Percentiles rank a stretch among this genome's conserved stretches.
These are phyloP conservation scores for Nephelium lappaceum DNA, from an alignment of 345 rosid genomes.

Conservation along the genomic window DNA sequence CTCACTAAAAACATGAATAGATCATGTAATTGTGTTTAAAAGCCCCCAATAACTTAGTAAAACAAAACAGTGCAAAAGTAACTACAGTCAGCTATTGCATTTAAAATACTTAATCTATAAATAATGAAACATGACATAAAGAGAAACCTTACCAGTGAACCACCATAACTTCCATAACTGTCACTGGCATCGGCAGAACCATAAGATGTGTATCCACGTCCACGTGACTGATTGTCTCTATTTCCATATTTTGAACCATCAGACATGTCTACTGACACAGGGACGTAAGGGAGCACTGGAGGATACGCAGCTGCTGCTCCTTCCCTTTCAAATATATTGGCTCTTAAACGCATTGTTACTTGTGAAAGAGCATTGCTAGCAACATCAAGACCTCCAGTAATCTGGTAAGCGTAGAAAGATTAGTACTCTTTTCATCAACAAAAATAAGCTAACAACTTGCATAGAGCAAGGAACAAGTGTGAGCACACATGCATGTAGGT, in stretches of 20 bases:
- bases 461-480: neutral
- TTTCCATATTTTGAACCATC: constrained; percentile 49
- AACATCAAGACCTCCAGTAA: constrained; percentile 67
- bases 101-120: neutral
- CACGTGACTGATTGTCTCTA: constrained; percentile 48
- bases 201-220: constrained; percentile 39
- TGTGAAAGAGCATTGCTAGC: constrained; percentile 68
- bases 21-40: neutral
- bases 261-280: constrained; percentile 46
- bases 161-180: constrained; percentile 44
- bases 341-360: constrained; percentile 60
- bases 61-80: neutral
- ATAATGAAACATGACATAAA: neutral
- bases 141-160: constrained; percentile 44
- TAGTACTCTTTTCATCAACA: constrained; percentile 1
- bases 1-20: neutral
- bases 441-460: constrained; percentile 12
- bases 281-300: constrained; percentile 63
- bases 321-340: constrained; percentile 66
- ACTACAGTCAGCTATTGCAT: neutral
- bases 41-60: neutral
- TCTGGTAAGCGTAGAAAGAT: constrained; percentile 39
- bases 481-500: neutral
- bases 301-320: constrained; percentile 53
- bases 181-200: constrained; percentile 43